Evolutionary conservation across 2,329 filamentous ascomycete genomes (phyloP).

Genomic region (Rugonectria rugulosa): DNA sequence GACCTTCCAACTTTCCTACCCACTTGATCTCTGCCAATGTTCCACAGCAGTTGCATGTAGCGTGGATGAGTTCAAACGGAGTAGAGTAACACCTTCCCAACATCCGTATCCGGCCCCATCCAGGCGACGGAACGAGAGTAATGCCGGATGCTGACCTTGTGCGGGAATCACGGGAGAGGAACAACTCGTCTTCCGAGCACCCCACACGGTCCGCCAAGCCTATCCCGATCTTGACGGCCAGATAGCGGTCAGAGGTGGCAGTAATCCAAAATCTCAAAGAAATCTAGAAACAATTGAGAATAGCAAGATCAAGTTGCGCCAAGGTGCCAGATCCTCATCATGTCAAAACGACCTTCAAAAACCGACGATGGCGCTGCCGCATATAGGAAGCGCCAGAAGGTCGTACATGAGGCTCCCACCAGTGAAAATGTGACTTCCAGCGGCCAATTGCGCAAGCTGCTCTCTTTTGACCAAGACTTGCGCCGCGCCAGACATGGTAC

Average conservation of each 20-base stretch:
- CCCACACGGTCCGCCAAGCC: constrained; percentile 1
- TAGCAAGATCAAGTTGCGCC: constrained; percentile 26
- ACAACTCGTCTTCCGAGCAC: constrained; percentile 22
- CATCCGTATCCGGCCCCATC: too few species aligned
- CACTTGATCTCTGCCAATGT: neutral
- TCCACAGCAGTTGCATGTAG: neutral
- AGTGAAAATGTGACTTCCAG: constrained; percentile 69
- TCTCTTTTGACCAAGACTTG: constrained; percentile 76
- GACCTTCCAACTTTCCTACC: too few species aligned
- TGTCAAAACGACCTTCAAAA: constrained; percentile 55
- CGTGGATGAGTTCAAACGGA: neutral
- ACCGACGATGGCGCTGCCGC: constrained; percentile 50
- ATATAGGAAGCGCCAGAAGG: constrained; percentile 62
- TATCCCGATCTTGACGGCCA: constrained; percentile 36
- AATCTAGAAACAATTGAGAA: constrained; percentile 22
- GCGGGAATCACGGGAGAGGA: too few species aligned
- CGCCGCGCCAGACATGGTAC: constrained; percentile 71
- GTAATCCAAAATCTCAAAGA: constrained; percentile 46
- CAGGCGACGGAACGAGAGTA: too few species aligned
- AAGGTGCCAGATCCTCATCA: constrained; percentile 39
- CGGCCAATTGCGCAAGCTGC: constrained; percentile 72
- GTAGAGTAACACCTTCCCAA: too few species aligned
- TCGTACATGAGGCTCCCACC: constrained; percentile 63
- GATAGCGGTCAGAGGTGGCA: constrained; percentile 45
- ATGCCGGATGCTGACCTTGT: too few species aligned